These are phyloP conservation scores for Phyllosticta paracitricarpa DNA, from an alignment of 2,329 filamentous ascomycete genomes.

Conservation along the genomic window DNA sequence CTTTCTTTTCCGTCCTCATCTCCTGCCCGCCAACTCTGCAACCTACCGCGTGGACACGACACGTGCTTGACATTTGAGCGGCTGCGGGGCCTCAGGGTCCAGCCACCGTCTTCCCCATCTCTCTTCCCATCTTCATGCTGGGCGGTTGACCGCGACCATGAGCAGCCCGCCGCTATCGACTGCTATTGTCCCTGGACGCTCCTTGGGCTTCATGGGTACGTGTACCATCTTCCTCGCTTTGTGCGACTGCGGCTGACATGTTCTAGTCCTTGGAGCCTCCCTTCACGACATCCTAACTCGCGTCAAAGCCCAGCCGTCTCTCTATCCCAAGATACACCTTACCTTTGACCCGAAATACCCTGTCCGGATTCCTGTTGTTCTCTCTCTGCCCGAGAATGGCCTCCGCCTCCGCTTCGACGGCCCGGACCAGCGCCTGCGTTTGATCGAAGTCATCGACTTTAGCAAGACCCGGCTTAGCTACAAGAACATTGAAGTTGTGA, in stretches of 20 bases:
- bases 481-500: constrained; percentile 69
- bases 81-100: constrained; percentile 9
- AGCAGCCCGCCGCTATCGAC: constrained; percentile 5
- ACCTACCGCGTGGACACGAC: constrained; percentile 2
- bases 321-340: constrained; percentile 74
- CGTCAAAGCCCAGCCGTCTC: constrained; percentile 75
- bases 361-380: constrained; percentile 61
- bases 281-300: constrained; percentile 82
- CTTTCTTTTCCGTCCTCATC: not conserved
- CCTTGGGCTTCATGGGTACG: constrained; percentile 32
- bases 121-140: not conserved
- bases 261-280: constrained; percentile 72
- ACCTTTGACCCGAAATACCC: constrained; percentile 69
- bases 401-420: constrained; percentile 88
- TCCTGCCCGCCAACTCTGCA: not conserved
- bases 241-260: not conserved
- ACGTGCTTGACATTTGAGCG: constrained; percentile 1
- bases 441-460: constrained; percentile 89
- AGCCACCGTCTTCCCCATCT: not conserved
- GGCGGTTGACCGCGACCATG: constrained; percentile 1
- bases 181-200: constrained; percentile 18
- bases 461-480: constrained; percentile 75
- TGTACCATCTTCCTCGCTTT: not conserved
- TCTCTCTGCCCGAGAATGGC: constrained; percentile 75
- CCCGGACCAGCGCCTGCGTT: constrained; percentile 76